Conservation (phyloP, 495 filamentous ascomycete genomes). For the Tirmania nivea region DNA sequence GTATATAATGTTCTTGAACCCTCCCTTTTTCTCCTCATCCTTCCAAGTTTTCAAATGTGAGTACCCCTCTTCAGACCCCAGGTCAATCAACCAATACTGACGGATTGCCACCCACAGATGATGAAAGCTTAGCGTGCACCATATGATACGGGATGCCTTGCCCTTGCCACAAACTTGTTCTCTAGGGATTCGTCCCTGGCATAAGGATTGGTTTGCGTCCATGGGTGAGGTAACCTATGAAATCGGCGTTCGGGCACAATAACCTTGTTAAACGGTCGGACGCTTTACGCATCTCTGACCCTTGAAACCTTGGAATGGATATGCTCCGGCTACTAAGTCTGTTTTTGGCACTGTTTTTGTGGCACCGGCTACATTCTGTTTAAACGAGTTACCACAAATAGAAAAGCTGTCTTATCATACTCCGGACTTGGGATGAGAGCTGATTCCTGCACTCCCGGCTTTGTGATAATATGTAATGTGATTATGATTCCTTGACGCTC, state of each 20-base stretch:
- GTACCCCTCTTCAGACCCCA: slow-evolving; percentile 19
- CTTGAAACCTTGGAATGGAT: slow-evolving; percentile 28
- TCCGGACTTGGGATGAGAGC: too few relatives aligned
- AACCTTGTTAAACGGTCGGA: slow-evolving; percentile 87
- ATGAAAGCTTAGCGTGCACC: slow-evolving; percentile 97
- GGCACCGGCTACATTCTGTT: too few relatives aligned
- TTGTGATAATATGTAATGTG: background rate
- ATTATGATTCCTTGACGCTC: background rate
- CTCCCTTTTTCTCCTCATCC: slow-evolving; percentile 46
- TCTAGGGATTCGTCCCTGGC: slow-evolving; percentile 42
- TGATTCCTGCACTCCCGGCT: too few relatives aligned
- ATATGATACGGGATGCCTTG: slow-evolving; percentile 58
- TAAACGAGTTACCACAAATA: too few relatives aligned
- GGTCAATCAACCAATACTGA: background rate
- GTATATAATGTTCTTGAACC: background rate
- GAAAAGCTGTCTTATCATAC: too few relatives aligned
- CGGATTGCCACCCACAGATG: slow-evolving; percentile 47
- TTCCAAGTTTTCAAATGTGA: slow-evolving; percentile 95
- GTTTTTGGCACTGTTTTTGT: too few relatives aligned
- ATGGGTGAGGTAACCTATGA: slow-evolving; percentile 51
- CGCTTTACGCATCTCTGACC: slow-evolving; percentile 98
- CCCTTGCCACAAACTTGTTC: slow-evolving; percentile 50
- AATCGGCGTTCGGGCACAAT: slow-evolving; percentile 96
- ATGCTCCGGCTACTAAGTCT: too few relatives aligned
- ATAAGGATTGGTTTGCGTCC: slow-evolving; percentile 61